Evolutionary conservation across 2,329 filamentous ascomycete species (phyloP).

Genomic region (Stemphylium lycopersici): DNA sequence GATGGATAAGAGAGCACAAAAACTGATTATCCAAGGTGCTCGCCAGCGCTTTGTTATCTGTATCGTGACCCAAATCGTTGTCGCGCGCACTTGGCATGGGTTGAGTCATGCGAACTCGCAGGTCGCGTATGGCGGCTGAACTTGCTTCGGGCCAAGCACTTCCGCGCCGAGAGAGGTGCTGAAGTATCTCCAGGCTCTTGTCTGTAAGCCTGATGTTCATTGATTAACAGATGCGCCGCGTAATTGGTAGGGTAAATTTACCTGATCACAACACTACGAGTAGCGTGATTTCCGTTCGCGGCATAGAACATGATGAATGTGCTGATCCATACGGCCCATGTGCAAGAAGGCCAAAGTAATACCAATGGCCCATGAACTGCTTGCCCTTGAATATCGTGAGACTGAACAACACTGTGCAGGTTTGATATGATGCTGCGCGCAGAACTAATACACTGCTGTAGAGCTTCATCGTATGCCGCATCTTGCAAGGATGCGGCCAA

Average conservation of each 20-base stretch:
- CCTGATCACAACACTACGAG: slow-evolving; percentile 49
- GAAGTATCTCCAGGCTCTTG: slow-evolving; percentile 31
- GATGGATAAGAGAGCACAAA: background rate
- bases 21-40: background rate
- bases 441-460: slow-evolving; percentile 60
- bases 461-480: slow-evolving; percentile 55
- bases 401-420: slow-evolving; percentile 40
- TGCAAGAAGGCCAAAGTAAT: slow-evolving; percentile 59
- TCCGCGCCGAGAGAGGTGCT: slow-evolving; percentile 34
- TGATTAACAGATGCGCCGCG: slow-evolving; percentile 5
- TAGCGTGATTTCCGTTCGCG: slow-evolving; percentile 54
- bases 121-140: slow-evolving; percentile 34
- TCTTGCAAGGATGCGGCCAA: slow-evolving; percentile 56
- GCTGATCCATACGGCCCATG: slow-evolving; percentile 62
- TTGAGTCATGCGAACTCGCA: slow-evolving; percentile 24
- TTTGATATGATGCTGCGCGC: slow-evolving; percentile 56
- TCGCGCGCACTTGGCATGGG: background rate
- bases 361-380: slow-evolving; percentile 25
- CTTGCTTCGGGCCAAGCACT: slow-evolving; percentile 41
- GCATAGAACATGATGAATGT: slow-evolving; percentile 60
- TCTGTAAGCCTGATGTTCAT: slow-evolving; percentile 27
- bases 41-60: background rate
- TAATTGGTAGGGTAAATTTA: slow-evolving; percentile 27
- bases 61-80: background rate
- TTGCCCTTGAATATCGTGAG: background rate